A percentile compares a stretch with the other conserved stretches of the same genome.
phyloP scores from a whole-genome alignment of 116 monocot species.

The Posidonia oceanica region DNA sequence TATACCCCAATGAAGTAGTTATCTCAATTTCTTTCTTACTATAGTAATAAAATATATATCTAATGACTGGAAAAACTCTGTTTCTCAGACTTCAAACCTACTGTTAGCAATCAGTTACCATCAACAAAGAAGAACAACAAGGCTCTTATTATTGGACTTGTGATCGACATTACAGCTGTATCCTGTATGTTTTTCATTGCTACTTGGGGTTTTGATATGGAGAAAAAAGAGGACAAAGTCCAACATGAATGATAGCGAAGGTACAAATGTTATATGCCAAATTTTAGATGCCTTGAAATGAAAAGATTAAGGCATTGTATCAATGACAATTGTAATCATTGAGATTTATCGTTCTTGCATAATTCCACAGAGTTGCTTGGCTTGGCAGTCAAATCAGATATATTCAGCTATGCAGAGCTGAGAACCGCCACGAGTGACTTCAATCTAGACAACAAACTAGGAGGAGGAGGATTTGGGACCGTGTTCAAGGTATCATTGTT shows the following conservation, averaged over 20 bases:
- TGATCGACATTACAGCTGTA: neutral
- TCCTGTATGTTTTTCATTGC: neutral
- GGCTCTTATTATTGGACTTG: constrained; percentile 4
- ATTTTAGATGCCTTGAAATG: neutral
- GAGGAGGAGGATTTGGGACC: too few relatives aligned
- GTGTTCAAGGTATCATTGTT: too few relatives aligned
- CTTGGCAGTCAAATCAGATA: too few relatives aligned
- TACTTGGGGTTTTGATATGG: neutral
- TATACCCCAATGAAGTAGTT: too few relatives aligned
- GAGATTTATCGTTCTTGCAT: neutral
- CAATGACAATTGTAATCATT: neutral
- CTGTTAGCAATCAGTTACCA: neutral
- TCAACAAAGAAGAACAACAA: neutral
- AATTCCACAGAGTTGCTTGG: constrained; percentile 4
- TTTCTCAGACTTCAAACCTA: neutral
- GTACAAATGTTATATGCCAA: too few relatives aligned
- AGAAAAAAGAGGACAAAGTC: neutral
- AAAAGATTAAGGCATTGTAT: neutral
- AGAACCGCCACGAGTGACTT: too few relatives aligned
- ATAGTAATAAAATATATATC: too few relatives aligned
- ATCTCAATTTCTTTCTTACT: too few relatives aligned
- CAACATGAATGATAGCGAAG: too few relatives aligned
- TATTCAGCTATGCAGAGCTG: too few relatives aligned
- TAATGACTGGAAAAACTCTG: neutral
- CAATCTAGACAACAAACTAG: too few relatives aligned